These are phyloP conservation scores for Lasiosphaeris hirsuta DNA, from an alignment of 495 filamentous ascomycete species.

Conservation along the genomic window DNA sequence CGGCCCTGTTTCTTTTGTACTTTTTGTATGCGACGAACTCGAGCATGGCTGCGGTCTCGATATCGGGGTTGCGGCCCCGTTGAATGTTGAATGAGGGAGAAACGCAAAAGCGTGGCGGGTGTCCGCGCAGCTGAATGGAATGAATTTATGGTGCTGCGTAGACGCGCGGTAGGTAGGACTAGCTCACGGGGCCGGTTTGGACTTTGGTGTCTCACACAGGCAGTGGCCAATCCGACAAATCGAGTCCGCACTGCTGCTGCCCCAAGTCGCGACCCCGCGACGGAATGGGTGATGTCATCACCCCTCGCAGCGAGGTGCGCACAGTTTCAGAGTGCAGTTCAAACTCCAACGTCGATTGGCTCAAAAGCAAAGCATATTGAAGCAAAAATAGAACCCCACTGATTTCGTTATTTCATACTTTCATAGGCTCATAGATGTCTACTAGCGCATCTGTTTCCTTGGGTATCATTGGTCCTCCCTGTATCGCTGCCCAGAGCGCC, in stretches of 20 bases:
- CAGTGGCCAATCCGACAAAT: slow-evolving; percentile 1
- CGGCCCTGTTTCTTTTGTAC: slow-evolving; percentile 42
- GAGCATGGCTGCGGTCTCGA: slow-evolving; percentile 32
- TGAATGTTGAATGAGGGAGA: background rate
- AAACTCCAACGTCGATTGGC: no score
- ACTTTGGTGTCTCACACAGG: slow-evolving; percentile 2
- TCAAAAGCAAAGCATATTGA: no score
- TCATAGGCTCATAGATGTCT: no score
- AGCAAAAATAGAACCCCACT: no score
- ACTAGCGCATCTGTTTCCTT: no score
- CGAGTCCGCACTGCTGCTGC: background rate
- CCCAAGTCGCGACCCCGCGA: background rate
- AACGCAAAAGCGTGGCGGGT: slow-evolving; percentile 12
- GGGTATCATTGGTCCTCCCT: no score
- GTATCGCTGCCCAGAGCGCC: no score
- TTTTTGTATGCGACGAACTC: slow-evolving; percentile 43
- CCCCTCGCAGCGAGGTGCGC: background rate
- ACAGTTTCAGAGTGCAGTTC: no score
- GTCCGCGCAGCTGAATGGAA: background rate
- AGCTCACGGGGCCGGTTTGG: background rate
- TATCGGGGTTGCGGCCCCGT: background rate
- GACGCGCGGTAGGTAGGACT: background rate
- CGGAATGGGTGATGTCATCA: slow-evolving; percentile 7
- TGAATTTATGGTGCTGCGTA: background rate
- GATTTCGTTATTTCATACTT: no score